Percentiles rank a stretch among this genome's conserved stretches.
phyloP scores from a whole-genome alignment of 805 yeast genomes.

The Candida namnaoensis region DNA sequence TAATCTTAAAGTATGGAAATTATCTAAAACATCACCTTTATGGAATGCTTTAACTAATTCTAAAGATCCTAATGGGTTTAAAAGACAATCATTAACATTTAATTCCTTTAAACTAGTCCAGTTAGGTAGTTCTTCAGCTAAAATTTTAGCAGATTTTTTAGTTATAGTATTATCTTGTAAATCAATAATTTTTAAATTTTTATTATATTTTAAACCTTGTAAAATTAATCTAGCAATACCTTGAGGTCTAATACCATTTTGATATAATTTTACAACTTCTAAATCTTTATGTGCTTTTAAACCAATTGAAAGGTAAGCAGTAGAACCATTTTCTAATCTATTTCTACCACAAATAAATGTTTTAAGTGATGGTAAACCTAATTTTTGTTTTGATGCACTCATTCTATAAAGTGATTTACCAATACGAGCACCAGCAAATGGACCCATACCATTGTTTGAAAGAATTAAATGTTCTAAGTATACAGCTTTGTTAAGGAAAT shows the following conservation, averaged over 20 bases:
- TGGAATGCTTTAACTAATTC: constrained; percentile 40
- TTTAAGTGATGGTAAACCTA: constrained; percentile 44
- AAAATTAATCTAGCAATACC: constrained; percentile 73
- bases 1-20: constrained; percentile 54
- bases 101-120: constrained; percentile 73
- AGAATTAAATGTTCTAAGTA: constrained; percentile 80
- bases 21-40: constrained; percentile 25
- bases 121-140: constrained; percentile 47
- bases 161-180: constrained; percentile 96
- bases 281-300: constrained; percentile 71
- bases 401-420: constrained; percentile 78
- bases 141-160: constrained; percentile 47
- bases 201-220: constrained; percentile 61
- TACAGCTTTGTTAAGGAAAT: constrained; percentile 62
- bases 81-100: constrained; percentile 81
- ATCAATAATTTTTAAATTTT: constrained; percentile 60
- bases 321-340: constrained; percentile 92
- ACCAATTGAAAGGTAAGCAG: constrained; percentile 77
- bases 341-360: constrained; percentile 96
- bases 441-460: constrained; percentile 97
- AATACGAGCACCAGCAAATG: constrained; percentile 91
- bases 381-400: constrained; percentile 49
- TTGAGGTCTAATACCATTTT: constrained; percentile 94
- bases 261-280: constrained; percentile 73
- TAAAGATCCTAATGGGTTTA: constrained; percentile 71